Evolutionary conservation across 2,329 filamentous ascomycete genomes (phyloP), one percentile per base, ranked within the genome.

Genomic region (Hypoxylon sp.): DNA sequence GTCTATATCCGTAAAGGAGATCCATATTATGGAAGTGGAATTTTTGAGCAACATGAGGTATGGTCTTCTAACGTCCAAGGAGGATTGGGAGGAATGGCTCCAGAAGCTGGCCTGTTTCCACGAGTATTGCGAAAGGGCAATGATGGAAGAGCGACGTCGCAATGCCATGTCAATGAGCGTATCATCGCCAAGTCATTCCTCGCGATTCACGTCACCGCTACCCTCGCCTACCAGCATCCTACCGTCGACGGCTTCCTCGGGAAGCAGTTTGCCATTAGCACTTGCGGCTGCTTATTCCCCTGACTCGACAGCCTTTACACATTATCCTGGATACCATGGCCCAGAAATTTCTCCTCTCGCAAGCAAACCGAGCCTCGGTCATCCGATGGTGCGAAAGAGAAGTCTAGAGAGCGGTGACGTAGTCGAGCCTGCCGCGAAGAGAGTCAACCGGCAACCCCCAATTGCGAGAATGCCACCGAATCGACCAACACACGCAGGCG

Each of bases 21-120:
- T 99, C 57, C 96, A 99, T 79, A 92, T 98, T 49, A 99, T 99
- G 96, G 96, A 99, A 80, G 96, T 99, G n/a, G 96, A 99, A 80
- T 99, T 99, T 76, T 85, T 99, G 70, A 98, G 95, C 84, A 98
- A 98, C 81, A 97, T 99, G 91, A 90, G 95, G 76, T 99, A 98
- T 81, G 94, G 93, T 75, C 85, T 99, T 6, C 90, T 95, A 78
- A 94, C 93, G 2, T 97, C 95, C 2, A 91, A 94, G 77, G 86
- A 90, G 59, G 89, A 97, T 78, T 99, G 96, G 96, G 86, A 90
- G 54, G 87, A 90, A 60, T 98, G 96, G 96, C 90, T 98, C 76
- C 84, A 85, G 69, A 94, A 94, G 79, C 85, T 98, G 61, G 88
- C 91, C 58, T 91, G 91, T 72, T 98, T 98, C 78, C 90, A 91